Evolutionary conservation across 768 basidiomycete species (phyloP).

Genomic region (Lepiota venenata): DNA sequence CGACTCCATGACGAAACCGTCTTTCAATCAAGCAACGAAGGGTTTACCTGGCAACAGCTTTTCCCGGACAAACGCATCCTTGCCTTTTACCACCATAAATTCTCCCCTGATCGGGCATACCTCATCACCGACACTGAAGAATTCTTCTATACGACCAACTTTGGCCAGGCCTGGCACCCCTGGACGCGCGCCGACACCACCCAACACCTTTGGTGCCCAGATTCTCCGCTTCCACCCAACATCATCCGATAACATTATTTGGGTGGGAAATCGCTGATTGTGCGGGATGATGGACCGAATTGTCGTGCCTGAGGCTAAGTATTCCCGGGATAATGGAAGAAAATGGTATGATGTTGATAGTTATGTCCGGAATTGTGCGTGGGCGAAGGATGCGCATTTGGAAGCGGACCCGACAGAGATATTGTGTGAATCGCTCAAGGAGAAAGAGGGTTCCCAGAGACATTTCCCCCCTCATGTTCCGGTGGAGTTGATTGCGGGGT

Average conservation of each 20-base stretch:
- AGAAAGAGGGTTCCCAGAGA: slow-evolving; percentile 79
- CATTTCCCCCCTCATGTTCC: slow-evolving; percentile 55
- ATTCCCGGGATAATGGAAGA: slow-evolving; percentile 74
- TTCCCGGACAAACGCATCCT: slow-evolving; percentile 63
- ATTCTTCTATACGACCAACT: slow-evolving; percentile 82
- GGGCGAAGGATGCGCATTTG: slow-evolving; percentile 80
- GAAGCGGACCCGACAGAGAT: slow-evolving; percentile 85
- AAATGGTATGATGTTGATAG: slow-evolving; percentile 74
- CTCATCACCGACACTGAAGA: slow-evolving; percentile 68
- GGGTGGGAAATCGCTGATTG: slow-evolving; percentile 82
- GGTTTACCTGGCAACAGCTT: slow-evolving; percentile 82
- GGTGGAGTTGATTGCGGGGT: slow-evolving; percentile 76
- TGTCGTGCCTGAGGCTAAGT: slow-evolving; percentile 79
- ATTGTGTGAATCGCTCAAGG: slow-evolving; percentile 83
- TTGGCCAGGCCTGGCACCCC: slow-evolving; percentile 67
- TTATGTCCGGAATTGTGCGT: slow-evolving; percentile 90
- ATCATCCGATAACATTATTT: slow-evolving; percentile 78
- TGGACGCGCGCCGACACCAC: slow-evolving; percentile 58
- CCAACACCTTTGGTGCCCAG: slow-evolving; percentile 76
- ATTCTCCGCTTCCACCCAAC: slow-evolving; percentile 85
- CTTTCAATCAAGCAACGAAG: slow-evolving; percentile 96
- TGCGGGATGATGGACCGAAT: slow-evolving; percentile 28
- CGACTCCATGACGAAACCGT: slow-evolving; percentile 72
- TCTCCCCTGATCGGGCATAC: slow-evolving; percentile 79
- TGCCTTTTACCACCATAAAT: slow-evolving; percentile 84